Evolutionary conservation across 768 basidiomycete genomes (phyloP).

Genomic region (Amanita rimosa): DNA sequence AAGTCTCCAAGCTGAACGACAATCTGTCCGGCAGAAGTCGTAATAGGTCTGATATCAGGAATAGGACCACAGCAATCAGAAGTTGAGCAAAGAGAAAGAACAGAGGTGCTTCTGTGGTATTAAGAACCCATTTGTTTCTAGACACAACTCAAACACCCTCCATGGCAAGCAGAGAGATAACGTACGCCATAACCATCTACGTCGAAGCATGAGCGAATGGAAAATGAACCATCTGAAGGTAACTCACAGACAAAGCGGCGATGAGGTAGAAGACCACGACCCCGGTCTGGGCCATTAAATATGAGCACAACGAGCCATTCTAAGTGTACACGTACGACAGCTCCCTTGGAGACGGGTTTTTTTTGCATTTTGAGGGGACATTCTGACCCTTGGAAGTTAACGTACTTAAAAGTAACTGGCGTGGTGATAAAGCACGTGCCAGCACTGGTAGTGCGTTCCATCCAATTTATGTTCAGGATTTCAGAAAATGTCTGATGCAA

Average conservation of each 20-base stretch:
- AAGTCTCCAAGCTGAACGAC: slow-evolving; percentile 48
- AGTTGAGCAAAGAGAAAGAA: slow-evolving; percentile 85
- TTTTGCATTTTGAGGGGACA: slow-evolving; percentile 18
- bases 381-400: slow-evolving; percentile 3
- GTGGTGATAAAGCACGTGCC: slow-evolving; percentile 2
- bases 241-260: slow-evolving; percentile 76
- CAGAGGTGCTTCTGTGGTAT: slow-evolving; percentile 59
- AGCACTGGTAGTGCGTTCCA: slow-evolving; percentile 6
- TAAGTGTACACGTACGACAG: not conserved
- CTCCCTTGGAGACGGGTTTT: slow-evolving; percentile 8
- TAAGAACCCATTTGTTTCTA: slow-evolving; percentile 90
- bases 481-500: slow-evolving; percentile 1
- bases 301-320: slow-evolving; percentile 19
- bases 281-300: slow-evolving; percentile 33
- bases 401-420: no score
- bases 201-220: slow-evolving; percentile 1
- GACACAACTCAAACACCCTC: slow-evolving; percentile 7
- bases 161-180: not conserved
- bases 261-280: slow-evolving; percentile 82
- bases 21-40: slow-evolving; percentile 61
- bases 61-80: slow-evolving; percentile 66
- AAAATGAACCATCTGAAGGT: not conserved
- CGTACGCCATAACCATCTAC: slow-evolving; percentile 87
- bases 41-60: slow-evolving; percentile 48
- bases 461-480: not conserved